Conservation (phyloP, 192 early-diverging fungal species). For the Funneliformis geosporum region DNA sequence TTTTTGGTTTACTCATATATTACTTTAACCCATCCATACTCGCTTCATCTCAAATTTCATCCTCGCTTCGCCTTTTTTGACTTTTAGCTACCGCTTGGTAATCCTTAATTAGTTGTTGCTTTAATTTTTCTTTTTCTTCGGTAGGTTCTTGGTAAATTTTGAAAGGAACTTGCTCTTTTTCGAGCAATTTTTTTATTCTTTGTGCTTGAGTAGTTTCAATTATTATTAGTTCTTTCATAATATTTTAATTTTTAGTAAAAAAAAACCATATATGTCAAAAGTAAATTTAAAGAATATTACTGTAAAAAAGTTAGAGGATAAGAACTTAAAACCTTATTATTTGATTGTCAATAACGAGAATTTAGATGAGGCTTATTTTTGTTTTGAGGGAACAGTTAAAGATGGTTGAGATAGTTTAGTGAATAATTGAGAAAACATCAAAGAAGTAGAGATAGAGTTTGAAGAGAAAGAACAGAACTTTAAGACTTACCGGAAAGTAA, state of each 20-base stretch:
- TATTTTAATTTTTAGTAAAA: background rate
- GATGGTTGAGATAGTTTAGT: constrained; percentile 5
- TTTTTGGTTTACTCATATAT: too few species aligned
- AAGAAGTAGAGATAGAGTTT: background rate
- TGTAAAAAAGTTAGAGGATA: background rate
- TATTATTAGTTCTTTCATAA: too few species aligned
- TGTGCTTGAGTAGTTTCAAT: too few species aligned
- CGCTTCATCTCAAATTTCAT: constrained; percentile 12
- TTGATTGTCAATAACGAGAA: constrained; percentile 12
- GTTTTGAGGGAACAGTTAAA: constrained; percentile 14
- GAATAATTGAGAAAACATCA: constrained; percentile 3
- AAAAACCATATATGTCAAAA: background rate
- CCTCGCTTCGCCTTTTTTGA: background rate
- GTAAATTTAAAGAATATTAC: background rate
- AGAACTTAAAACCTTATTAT: background rate
- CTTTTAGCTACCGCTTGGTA: background rate
- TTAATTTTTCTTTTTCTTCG: constrained; percentile 4
- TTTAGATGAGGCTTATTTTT: constrained; percentile 14
- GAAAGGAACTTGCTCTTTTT: too few species aligned
- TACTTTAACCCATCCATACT: constrained; percentile 13
- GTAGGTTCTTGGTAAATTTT: too few species aligned
- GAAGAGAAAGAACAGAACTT: too few species aligned
- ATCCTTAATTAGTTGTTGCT: background rate
- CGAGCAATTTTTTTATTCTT: too few species aligned
- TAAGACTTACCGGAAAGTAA: too few species aligned